Conservation (phyloP, 2,329 filamentous ascomycete species). For the Penicillium hordei region DNA sequence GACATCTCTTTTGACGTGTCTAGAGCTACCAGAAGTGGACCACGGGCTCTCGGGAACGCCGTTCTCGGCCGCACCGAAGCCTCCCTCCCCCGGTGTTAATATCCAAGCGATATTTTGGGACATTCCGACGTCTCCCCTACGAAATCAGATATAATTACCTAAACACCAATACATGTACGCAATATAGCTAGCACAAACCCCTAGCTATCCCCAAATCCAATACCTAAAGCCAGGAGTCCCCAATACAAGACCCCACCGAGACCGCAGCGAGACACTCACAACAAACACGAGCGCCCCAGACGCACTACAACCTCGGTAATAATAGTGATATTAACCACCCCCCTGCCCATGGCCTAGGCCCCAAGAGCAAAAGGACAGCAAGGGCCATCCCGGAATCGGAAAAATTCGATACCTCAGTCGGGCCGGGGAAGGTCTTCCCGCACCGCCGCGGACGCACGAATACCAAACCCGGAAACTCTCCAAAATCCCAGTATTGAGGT, state of each 20-base stretch:
- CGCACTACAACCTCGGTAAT: neutral
- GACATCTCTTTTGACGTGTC: no score
- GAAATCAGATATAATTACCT: neutral
- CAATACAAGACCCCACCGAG: neutral
- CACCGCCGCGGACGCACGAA: conserved; percentile 17
- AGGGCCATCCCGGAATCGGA: conserved; percentile 13
- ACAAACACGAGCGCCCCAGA: neutral
- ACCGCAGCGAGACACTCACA: neutral
- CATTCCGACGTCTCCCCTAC: neutral
- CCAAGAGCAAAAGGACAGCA: neutral
- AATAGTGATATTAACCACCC: neutral
- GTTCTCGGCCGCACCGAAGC: neutral
- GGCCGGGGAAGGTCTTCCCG: conserved; percentile 11
- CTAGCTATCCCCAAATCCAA: conserved; percentile 1
- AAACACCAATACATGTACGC: neutral
- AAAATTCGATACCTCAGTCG: conserved; percentile 12
- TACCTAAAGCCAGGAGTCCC: conserved; percentile 2
- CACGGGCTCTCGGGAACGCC: neutral
- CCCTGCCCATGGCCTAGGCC: neutral
- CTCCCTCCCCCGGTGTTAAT: neutral
- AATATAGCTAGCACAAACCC: neutral
- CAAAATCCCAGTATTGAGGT: conserved; percentile 20
- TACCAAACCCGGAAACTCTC: conserved; percentile 9
- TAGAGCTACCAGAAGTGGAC: neutral
- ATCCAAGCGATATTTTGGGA: neutral